Evolutionary conservation across 805 yeast genomes (phyloP).

Genomic region (Candida michaelii): DNA sequence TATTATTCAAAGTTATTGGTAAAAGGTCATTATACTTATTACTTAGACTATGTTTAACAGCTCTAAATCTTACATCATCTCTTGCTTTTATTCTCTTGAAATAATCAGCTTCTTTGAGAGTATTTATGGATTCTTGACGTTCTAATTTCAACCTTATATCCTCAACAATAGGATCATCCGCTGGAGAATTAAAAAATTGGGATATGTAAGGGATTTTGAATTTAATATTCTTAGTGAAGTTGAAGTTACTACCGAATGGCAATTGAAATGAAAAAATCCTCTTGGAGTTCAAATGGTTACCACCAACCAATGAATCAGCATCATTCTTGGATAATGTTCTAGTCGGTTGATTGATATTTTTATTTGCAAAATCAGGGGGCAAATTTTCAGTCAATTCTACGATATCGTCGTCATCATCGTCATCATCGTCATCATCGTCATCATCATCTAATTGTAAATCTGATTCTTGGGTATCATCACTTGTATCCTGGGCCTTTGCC

Average conservation of each 20-base stretch:
- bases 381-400: not conserved
- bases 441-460: slow-evolving; percentile 4
- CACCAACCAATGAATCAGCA: slow-evolving; percentile 54
- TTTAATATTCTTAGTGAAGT: slow-evolving; percentile 24
- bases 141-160: slow-evolving; percentile 42
- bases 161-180: slow-evolving; percentile 16
- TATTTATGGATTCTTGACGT: slow-evolving; percentile 57
- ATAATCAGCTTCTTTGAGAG: slow-evolving; percentile 61
- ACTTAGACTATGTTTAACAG: slow-evolving; percentile 62
- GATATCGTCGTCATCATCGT: slow-evolving; percentile 7
- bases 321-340: slow-evolving; percentile 19
- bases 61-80: slow-evolving; percentile 68
- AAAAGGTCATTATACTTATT: slow-evolving; percentile 47
- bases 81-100: slow-evolving; percentile 55
- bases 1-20: slow-evolving; percentile 22
- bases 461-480: slow-evolving; percentile 3
- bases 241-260: slow-evolving; percentile 51
- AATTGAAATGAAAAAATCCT: slow-evolving; percentile 56
- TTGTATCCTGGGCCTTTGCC: not conserved
- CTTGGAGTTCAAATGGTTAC: slow-evolving; percentile 36
- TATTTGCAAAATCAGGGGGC: not conserved
- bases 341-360: not conserved
- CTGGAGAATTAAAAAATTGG: slow-evolving; percentile 9
- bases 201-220: slow-evolving; percentile 7
- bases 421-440: slow-evolving; percentile 5